phyloP scores from a whole-genome alignment of 2,329 filamentous ascomycete species.

The Cadophora sp. region DNA sequence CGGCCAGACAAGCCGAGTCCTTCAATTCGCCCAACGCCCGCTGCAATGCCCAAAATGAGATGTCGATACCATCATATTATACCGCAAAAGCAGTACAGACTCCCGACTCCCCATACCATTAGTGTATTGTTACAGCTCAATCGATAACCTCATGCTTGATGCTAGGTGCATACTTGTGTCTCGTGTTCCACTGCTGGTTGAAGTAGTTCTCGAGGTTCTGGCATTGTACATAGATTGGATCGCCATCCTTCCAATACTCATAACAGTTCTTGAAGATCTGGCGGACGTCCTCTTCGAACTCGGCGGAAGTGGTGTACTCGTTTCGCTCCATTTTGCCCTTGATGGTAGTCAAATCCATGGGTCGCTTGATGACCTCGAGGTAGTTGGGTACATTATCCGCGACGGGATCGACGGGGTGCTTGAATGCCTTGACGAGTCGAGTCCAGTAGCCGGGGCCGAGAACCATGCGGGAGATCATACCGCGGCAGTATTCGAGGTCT shows the following conservation, averaged over 20 bases:
- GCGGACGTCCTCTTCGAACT: constrained; percentile 63
- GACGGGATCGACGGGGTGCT: constrained; percentile 62
- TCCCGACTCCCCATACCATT: not conserved
- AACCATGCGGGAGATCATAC: constrained; percentile 65
- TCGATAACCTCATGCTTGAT: constrained; percentile 49
- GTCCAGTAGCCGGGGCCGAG: constrained; percentile 71
- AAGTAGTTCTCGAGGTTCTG: constrained; percentile 64
- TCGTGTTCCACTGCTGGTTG: constrained; percentile 64
- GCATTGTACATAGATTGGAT: constrained; percentile 61
- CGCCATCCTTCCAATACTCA: constrained; percentile 64
- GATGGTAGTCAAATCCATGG: constrained; percentile 68
- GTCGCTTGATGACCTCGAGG: constrained; percentile 63
- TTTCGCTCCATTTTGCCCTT: constrained; percentile 63
- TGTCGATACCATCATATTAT: not conserved
- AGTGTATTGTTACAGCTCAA: constrained; percentile 11
- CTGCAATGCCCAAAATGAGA: constrained; percentile 12
- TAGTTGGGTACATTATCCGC: constrained; percentile 67
- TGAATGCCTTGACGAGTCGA: constrained; percentile 67
- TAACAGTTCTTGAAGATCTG: constrained; percentile 70
- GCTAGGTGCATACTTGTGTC: constrained; percentile 66
- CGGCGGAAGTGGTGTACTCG: constrained; percentile 58
- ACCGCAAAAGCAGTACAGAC: not conserved
- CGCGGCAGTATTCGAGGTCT: constrained; percentile 64
- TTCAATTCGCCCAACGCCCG: constrained; percentile 20
- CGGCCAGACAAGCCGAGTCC: not conserved